Conservation (phyloP, 2,329 filamentous ascomycete species). For the Colletotrichum gigasporum region DNA sequence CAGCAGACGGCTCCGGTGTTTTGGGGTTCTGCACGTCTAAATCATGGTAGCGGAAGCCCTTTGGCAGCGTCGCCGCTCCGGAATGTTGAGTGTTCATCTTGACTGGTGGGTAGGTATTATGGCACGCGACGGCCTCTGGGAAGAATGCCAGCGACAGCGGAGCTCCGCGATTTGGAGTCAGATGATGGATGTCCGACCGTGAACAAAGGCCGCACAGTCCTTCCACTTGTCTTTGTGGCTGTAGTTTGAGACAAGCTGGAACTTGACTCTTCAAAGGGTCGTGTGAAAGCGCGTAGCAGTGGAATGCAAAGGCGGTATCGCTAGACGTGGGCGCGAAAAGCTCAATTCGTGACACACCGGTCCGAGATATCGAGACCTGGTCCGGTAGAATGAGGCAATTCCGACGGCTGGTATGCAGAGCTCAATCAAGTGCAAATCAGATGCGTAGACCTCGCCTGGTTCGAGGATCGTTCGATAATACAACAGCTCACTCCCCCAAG, state of each 20-base stretch:
- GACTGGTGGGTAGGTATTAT: constrained; percentile 14
- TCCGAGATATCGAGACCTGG: not conserved
- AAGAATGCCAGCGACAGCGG: constrained; percentile 7
- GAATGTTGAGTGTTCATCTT: constrained; percentile 58
- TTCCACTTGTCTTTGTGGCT: constrained; percentile 10
- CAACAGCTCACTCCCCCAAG: not conserved
- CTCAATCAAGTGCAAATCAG: not conserved
- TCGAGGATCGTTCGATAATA: not conserved
- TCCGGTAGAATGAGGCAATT: not conserved
- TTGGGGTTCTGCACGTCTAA: constrained; percentile 49
- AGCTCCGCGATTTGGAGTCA: not conserved
- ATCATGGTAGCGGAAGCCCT: constrained; percentile 48
- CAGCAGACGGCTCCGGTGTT: constrained; percentile 62
- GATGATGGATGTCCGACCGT: not conserved
- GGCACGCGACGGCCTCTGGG: constrained; percentile 33
- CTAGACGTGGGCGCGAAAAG: not conserved
- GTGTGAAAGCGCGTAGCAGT: constrained; percentile 8
- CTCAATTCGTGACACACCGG: not conserved
- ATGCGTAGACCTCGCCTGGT: constrained; percentile 17
- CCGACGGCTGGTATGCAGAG: not conserved
- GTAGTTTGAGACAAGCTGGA: constrained; percentile 16
- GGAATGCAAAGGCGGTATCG: not conserved
- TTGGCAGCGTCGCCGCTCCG: constrained; percentile 54
- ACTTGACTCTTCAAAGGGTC: not conserved
- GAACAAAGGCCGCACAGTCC: constrained; percentile 20